phyloP scores from a whole-genome alignment of 345 rosid genomes.

The Camelina laxa region DNA sequence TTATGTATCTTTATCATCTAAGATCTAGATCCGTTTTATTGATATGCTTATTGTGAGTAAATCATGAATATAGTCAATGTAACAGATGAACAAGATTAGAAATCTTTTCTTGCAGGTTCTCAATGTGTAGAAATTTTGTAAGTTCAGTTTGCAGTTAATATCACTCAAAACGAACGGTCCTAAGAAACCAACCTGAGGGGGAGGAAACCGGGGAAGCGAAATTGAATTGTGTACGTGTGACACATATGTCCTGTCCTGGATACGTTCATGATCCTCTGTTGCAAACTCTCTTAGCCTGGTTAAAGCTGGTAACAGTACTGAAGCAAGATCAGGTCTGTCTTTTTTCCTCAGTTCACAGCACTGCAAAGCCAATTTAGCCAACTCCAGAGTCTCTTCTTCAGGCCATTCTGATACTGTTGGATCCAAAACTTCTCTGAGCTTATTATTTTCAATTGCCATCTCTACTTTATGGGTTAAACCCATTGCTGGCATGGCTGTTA shows the following conservation, averaged over 20 bases:
- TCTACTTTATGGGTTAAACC: slow-evolving; percentile 64
- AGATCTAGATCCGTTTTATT: background rate
- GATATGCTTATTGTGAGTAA: background rate
- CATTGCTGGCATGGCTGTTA: slow-evolving; percentile 71
- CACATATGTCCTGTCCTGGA: slow-evolving; percentile 11
- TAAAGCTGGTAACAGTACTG: slow-evolving; percentile 68
- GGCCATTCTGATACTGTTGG: slow-evolving; percentile 73
- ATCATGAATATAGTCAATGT: background rate
- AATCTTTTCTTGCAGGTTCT: background rate
- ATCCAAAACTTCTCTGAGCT: slow-evolving; percentile 61
- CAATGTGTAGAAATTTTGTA: background rate
- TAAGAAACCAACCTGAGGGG: slow-evolving; percentile 40
- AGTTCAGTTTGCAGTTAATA: background rate
- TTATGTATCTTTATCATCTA: background rate
- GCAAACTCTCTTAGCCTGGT: slow-evolving; percentile 55
- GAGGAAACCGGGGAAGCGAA: slow-evolving; percentile 25
- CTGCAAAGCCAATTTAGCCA: slow-evolving; percentile 67
- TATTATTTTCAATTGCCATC: slow-evolving; percentile 57
- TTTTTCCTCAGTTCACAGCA: slow-evolving; percentile 84
- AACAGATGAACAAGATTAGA: background rate
- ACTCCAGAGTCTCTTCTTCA: slow-evolving; percentile 56
- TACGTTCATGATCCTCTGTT: slow-evolving; percentile 39
- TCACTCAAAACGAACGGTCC: background rate
- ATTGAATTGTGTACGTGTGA: slow-evolving; percentile 21
- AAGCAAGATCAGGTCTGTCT: slow-evolving; percentile 77